These are phyloP conservation scores for Nicotiana otophora DNA, from an alignment of 257 asterid genomes.

Conservation along the genomic window DNA sequence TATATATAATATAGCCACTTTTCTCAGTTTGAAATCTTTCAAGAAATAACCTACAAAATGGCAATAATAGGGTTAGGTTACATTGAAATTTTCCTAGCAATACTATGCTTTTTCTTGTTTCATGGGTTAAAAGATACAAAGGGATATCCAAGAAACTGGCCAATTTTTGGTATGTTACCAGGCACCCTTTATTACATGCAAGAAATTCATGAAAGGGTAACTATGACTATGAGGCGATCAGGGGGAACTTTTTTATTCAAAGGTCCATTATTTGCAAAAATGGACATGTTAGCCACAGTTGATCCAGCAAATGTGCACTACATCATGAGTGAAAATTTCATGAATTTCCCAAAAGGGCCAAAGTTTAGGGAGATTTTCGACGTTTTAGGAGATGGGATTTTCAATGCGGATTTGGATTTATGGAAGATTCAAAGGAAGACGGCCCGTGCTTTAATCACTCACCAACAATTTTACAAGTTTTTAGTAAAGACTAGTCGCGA, in stretches of 20 bases:
- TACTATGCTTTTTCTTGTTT: slow-evolving; percentile 18
- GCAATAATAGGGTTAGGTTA: slow-evolving; percentile 16
- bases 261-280: slow-evolving; percentile 40
- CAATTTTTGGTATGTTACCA: slow-evolving; percentile 47
- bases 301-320: slow-evolving; percentile 52
- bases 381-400: slow-evolving; percentile 51
- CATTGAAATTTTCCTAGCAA: slow-evolving; percentile 29
- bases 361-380: slow-evolving; percentile 44
- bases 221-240: slow-evolving; percentile 3
- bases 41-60: slow-evolving; percentile 14
- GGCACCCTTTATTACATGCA: slow-evolving; percentile 24
- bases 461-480: slow-evolving; percentile 37
- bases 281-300: slow-evolving; percentile 40
- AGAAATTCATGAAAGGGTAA: slow-evolving; percentile 33
- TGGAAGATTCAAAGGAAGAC: slow-evolving; percentile 51
- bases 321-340: slow-evolving; percentile 51
- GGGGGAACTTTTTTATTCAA: slow-evolving; percentile 36
- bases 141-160: slow-evolving; percentile 42
- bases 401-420: slow-evolving; percentile 39
- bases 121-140: slow-evolving; percentile 17
- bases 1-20: not conserved
- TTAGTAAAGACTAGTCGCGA: slow-evolving; percentile 36
- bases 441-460: slow-evolving; percentile 41
- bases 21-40: not conserved
- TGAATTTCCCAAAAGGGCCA: slow-evolving; percentile 43